Base-by-base conservation (phyloP, 2,329 filamentous ascomycete genomes). In the Diaporthe caulivora region DNA sequence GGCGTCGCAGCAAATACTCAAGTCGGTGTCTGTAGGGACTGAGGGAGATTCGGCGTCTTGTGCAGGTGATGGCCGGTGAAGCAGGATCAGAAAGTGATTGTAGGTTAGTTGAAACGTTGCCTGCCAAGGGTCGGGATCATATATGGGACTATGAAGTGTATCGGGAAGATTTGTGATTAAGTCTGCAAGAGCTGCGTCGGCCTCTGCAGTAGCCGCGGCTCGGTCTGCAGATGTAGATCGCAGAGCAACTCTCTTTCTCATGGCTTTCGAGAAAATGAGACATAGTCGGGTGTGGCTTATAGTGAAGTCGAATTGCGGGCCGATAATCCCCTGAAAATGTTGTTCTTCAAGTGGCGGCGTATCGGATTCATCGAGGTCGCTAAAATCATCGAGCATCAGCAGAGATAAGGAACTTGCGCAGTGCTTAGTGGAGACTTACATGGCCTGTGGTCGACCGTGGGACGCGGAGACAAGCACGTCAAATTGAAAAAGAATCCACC, bases 311-410 rank as follows among this genome's bases (percentile, higher is more conserved):
- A 47, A 21, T 21, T 62, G 24, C 21, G 58, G 40, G 17, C 37
- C n/a, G 24, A 17, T 44, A 15, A 62, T 21, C 9, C 58, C 58
- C 26, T 47, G 40, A 1, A 62, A 62, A 31, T 62, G 58, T 21
- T 47, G 40, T 17, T 47, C 24, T 47, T 62, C 40, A 44, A 47
- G 40, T 11, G 26, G 10, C 11, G 24, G 10, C 3, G 15, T 18
- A 24, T 62, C 58, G 18, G 58, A 62, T 31, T 62, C 58, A 44
- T 62, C 58, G 24, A 62, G 58, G 37, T 60, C 42, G 57, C 57
- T 60, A 42, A 42, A 2, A 60, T 42, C n/a, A 60, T n/a, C 18
- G n/a, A 26, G 13, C 8, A 8, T 42, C n/a, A 60, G 37, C 15
- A 42, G 26, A 13, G 34, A 2, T 40, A 40, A 6, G 5, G 37